A percentile compares a stretch with the other conserved stretches of the same genome.
These are phyloP conservation scores for Kondoa malvinella DNA, from an alignment of 768 basidiomycete species.

Conservation along the genomic window DNA sequence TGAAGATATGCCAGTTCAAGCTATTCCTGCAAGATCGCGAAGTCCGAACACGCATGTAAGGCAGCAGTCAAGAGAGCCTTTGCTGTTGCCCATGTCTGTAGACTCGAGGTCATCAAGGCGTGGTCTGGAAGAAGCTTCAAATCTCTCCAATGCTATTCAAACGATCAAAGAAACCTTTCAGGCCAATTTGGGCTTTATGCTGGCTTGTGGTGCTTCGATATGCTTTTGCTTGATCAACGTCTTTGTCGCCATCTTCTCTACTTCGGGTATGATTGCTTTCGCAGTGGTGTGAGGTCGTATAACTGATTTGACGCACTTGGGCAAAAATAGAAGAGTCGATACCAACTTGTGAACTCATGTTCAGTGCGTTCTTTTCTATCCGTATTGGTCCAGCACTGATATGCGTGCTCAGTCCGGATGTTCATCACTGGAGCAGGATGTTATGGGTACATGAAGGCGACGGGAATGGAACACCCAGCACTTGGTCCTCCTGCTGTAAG, in stretches of 20 bases:
- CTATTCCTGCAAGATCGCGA: not conserved
- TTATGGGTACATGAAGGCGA: conserved; percentile 6
- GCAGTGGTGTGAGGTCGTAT: too few relatives aligned
- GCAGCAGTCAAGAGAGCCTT: conserved; percentile 1
- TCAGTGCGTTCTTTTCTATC: not conserved
- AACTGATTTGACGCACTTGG: too few relatives aligned
- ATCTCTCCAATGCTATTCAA: not conserved
- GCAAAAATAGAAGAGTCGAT: not conserved
- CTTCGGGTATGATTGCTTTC: too few relatives aligned
- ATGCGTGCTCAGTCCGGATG: conserved; percentile 1
- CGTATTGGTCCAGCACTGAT: too few relatives aligned
- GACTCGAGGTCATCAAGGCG: not conserved
- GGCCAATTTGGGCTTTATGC: not conserved
- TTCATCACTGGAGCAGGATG: not conserved
- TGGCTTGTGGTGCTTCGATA: not conserved
- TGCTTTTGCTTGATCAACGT: not conserved
- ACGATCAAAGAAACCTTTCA: not conserved
- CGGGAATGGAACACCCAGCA: conserved; percentile 37
- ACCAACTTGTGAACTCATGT: not conserved
- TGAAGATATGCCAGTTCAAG: not conserved
- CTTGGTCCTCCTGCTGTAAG: conserved; percentile 56
- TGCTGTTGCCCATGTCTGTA: not conserved
- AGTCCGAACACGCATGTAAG: not conserved
- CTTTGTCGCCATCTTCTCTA: conserved; percentile 1
- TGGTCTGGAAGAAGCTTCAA: not conserved